A percentile compares a stretch with the other conserved stretches of the same genome.
Conservation (phyloP, 495 filamentous ascomycete species). For the Talaromyces liani region DNA sequence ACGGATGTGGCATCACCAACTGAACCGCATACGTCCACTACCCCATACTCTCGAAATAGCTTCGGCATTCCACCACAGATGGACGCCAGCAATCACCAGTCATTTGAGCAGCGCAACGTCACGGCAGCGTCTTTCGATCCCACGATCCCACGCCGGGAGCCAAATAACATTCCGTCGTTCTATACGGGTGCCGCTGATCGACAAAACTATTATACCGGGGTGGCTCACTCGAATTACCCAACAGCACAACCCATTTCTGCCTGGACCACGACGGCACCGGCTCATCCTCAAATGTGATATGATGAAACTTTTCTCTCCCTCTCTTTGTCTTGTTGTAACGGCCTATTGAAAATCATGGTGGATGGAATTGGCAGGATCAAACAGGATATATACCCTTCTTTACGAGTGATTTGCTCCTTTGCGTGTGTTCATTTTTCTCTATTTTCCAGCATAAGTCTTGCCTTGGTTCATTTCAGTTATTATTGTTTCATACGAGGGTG, state of each 20-base stretch:
- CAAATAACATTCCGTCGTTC: slow-evolving; percentile 26
- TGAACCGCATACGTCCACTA: slow-evolving; percentile 31
- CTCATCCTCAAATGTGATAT: slow-evolving; percentile 37
- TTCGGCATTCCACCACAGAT: slow-evolving; percentile 33
- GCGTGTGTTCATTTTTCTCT: neutral
- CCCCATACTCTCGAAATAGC: slow-evolving; percentile 28
- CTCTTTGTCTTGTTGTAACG: slow-evolving; percentile 1
- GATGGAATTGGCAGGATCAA: slow-evolving; percentile 5
- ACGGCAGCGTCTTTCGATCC: slow-evolving; percentile 27
- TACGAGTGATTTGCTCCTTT: neutral
- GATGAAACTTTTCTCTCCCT: neutral
- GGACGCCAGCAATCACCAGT: slow-evolving; percentile 20
- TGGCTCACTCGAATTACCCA: slow-evolving; percentile 28
- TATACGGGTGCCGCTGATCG: slow-evolving; percentile 28
- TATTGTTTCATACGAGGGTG: neutral
- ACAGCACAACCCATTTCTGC: slow-evolving; percentile 24
- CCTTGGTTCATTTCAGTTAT: neutral
- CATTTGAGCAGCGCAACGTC: slow-evolving; percentile 25
- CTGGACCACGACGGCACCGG: slow-evolving; percentile 35
- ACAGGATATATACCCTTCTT: slow-evolving; percentile 6
- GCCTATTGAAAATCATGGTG: slow-evolving; percentile 3
- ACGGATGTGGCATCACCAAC: slow-evolving; percentile 37
- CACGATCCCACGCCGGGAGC: slow-evolving; percentile 32
- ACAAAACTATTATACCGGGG: slow-evolving; percentile 30
- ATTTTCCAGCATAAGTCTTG: neutral